Evolutionary conservation across 169 alveolate species (phyloP), one percentile per base, ranked within the genome.

Genomic region (Haemoproteus tartakovskyi): DNA sequence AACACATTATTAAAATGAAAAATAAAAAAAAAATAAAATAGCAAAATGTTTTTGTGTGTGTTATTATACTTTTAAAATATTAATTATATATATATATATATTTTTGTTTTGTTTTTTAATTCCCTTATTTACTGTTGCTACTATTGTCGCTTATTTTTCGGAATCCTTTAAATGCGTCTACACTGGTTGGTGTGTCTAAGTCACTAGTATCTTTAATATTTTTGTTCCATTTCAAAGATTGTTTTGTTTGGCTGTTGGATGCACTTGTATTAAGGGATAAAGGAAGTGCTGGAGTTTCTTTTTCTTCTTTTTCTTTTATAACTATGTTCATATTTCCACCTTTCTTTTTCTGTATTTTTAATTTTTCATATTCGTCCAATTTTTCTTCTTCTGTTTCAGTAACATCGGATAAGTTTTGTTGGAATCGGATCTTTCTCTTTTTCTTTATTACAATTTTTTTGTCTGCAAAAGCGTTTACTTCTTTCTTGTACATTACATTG

Each of bases 311-410:
- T n/a, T n/a, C n/a, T n/a, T n/a, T n/a, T n/a, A n/a, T n/a, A n/a
- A n/a, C n/a, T n/a, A n/a, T n/a, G n/a, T n/a, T n/a, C n/a, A n/a
- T n/a, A n/a, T n/a, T n/a, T n/a, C n/a, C n/a, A 6, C 14, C 9
- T 33, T 33, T 33, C 14, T 33, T 33, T 33, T 5, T 33, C 9
- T 33, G 60, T 14, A 33, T 62, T 24, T 74, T 74, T 24, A 78
- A 45, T 59, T 57, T 74, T 74, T 74, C 78, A 43, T 74, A 74
- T 33, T 60, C 70, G 12, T 74, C 84, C 2, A 56, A 2, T 11
- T 46, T 8, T 43, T 74, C 84, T 60, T 74, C 84, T 60, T 74
- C 84, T 2, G 84, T 74, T 33, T 57, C 62, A 30, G 84, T 74
- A 3, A 74, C 41, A 46, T 74, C 84, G 18, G 84, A 74, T 26